Percentiles rank a stretch among this genome's conserved stretches.
phyloP scores from a whole-genome alignment of 306 rosid genomes.

The Lablab purpureus region DNA sequence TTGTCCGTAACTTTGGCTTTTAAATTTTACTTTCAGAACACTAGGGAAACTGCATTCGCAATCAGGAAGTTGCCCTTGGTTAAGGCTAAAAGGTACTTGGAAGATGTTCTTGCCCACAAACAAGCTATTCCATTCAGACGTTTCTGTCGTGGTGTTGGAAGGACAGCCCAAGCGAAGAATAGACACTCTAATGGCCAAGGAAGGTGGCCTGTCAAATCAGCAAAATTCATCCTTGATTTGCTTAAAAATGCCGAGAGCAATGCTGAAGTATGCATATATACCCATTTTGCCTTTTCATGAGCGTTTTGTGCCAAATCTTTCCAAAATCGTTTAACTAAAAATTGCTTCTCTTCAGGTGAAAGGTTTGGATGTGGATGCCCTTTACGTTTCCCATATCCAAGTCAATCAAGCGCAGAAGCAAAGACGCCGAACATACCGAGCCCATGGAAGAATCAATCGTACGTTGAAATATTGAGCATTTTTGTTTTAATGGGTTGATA shows the following conservation, averaged over 20 bases:
- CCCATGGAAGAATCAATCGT: conserved; percentile 97
- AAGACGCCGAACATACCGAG: conserved; percentile 92
- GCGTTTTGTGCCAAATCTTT: not conserved
- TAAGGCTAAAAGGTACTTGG: conserved; percentile 91
- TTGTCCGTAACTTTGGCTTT: not conserved
- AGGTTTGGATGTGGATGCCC: conserved; percentile 89
- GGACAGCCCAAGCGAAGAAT: conserved; percentile 92
- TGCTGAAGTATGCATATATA: conserved; percentile 66
- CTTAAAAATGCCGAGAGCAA: conserved; percentile 98
- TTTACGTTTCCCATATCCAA: conserved; percentile 76
- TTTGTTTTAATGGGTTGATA: not conserved
- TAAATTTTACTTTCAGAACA: conserved; percentile 60
- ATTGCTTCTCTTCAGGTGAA: conserved; percentile 62
- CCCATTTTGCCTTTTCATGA: not conserved
- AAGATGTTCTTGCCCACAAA: conserved; percentile 90
- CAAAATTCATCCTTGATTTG: conserved; percentile 80
- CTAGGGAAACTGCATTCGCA: conserved; percentile 82
- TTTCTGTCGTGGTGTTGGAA: conserved; percentile 92
- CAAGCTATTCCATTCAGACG: conserved; percentile 95
- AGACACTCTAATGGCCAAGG: conserved; percentile 98
- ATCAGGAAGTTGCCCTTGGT: conserved; percentile 79
- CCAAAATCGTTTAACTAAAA: not conserved
- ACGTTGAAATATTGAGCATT: conserved; percentile 21
- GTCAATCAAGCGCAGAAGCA: conserved; percentile 96
- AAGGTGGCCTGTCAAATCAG: conserved; percentile 95